A percentile compares a stretch with the other conserved stretches of the same genome.
phyloP scores from a whole-genome alignment of 2,329 filamentous ascomycete genomes.

The Neofusicoccum umdonicola region DNA sequence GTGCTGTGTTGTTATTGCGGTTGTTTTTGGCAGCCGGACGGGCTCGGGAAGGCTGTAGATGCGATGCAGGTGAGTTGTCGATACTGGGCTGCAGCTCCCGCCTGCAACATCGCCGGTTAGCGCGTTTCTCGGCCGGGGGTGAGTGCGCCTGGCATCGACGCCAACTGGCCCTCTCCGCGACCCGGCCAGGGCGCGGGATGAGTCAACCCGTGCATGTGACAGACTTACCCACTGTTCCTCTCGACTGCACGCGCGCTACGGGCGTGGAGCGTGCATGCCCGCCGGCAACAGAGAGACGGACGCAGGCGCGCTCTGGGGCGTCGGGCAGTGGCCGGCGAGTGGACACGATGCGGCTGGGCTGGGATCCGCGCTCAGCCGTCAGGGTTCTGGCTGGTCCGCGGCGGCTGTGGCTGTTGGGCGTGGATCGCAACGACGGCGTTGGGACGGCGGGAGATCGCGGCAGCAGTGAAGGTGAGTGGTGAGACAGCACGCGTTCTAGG shows the following conservation, averaged over 20 bases:
- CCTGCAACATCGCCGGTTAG: constrained; percentile 10
- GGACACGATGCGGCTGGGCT: background rate
- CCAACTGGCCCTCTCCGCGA: constrained; percentile 2
- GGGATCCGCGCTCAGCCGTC: background rate
- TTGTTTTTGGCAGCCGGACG: constrained; percentile 6
- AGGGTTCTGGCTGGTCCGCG: constrained; percentile 1
- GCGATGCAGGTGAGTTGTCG: constrained; percentile 12
- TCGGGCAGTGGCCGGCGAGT: background rate
- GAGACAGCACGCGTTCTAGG: background rate
- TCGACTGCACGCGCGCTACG: background rate
- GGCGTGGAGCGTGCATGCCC: constrained; percentile 5
- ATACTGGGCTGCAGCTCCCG: constrained; percentile 8
- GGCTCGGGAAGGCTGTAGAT: constrained; percentile 3
- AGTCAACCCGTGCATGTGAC: constrained; percentile 2
- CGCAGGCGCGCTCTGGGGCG: background rate
- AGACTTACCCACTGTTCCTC: constrained; percentile 4
- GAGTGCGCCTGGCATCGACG: background rate
- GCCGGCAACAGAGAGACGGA: background rate
- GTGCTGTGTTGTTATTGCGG: constrained; percentile 9
- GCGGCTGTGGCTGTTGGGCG: constrained; percentile 5
- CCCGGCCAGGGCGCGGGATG: background rate
- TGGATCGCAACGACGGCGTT: constrained; percentile 1
- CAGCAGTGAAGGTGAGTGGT: background rate
- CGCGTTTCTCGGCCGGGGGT: constrained; percentile 7
- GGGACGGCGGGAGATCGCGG: background rate